phyloP scores from a whole-genome alignment of 805 yeast genomes.

The Cephaloascus fragrans region DNA sequence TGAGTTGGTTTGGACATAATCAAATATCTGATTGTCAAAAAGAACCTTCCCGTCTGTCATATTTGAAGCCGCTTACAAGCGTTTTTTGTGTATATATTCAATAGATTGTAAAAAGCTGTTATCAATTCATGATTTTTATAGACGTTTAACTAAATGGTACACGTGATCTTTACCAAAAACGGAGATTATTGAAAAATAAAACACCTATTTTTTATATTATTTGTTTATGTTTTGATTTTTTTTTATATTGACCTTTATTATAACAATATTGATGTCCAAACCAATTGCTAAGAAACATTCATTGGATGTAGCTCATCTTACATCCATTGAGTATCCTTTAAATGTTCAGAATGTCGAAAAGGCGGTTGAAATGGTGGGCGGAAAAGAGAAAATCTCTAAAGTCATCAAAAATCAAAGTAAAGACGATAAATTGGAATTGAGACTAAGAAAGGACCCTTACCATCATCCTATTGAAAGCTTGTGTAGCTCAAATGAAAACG shows the following conservation, averaged over 20 bases:
- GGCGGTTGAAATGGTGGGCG: slow-evolving; percentile 68
- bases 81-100: too few species aligned
- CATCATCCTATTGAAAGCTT: slow-evolving; percentile 58
- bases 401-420: slow-evolving; percentile 26
- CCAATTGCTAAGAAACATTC: slow-evolving; percentile 42
- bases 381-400: slow-evolving; percentile 29
- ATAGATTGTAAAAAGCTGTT: too few species aligned
- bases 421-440: slow-evolving; percentile 14
- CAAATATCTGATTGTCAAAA: neutral
- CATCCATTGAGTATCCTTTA: slow-evolving; percentile 74
- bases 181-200: too few species aligned
- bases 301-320: slow-evolving; percentile 63
- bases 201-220: too few species aligned
- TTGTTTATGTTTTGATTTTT: too few species aligned
- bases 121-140: too few species aligned
- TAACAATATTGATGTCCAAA: neutral
- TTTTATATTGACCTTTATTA: too few species aligned
- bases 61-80: neutral
- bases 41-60: neutral
- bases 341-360: slow-evolving; percentile 49
- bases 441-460: slow-evolving; percentile 19
- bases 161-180: too few species aligned
- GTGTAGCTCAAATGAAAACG: slow-evolving; percentile 41
- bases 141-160: too few species aligned
- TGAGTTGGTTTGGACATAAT: neutral